Base-by-base conservation (phyloP, 352 stramenopile genomes). In the Globisporangium heterothallicum region DNA sequence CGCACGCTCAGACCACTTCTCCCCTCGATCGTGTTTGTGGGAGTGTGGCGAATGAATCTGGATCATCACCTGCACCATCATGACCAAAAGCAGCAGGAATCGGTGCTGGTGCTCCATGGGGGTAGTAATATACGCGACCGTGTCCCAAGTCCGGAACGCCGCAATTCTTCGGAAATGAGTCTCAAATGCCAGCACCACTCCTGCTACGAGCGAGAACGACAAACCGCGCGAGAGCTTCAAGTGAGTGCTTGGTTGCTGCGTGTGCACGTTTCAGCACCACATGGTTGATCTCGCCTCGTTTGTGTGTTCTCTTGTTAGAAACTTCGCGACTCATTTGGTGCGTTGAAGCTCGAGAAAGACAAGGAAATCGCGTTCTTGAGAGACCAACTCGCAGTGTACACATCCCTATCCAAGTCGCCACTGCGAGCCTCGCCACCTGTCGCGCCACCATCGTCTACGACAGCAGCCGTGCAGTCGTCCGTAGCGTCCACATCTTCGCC, bases 331-430 rank as follows among this genome's bases (percentile, higher is more conserved):
- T 69, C 70, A 10, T 70, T 79, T 22, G 59, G 69, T 10, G 66
- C 72, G n/a, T 60, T 86, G 42, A 77, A 72, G 16, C 49, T 63
- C 7, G 70, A 84, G 53, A 84, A 72, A 16, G 70, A 84, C 56
- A 70, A 73, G 35, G 74, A 84, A 51, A 76, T 82, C 42, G 67
- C 64, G 7, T 80, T 68, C 29, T 46, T 84, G 13, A 72, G 72
- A 19, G 61, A 76, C 13, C 72, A 80, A 14, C 58, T 84, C 30
- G 24, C 56, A 14, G 43, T 42, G 19, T 41, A 53, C 44, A 45
- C 43, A 6, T 44, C 36, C 22, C 35, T 59, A 19, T 41, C 32
- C 18, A 59, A 59, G 13, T 52, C 52, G 0, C 34, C 52, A 1
- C 5, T 27, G 40, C 49, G 34, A 26, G 30, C 32, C 42, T 54